Evolutionary conservation across 352 stramenopile species (phyloP), one percentile per base, ranked within the genome.

Genomic region (Plasmopara muralis): DNA sequence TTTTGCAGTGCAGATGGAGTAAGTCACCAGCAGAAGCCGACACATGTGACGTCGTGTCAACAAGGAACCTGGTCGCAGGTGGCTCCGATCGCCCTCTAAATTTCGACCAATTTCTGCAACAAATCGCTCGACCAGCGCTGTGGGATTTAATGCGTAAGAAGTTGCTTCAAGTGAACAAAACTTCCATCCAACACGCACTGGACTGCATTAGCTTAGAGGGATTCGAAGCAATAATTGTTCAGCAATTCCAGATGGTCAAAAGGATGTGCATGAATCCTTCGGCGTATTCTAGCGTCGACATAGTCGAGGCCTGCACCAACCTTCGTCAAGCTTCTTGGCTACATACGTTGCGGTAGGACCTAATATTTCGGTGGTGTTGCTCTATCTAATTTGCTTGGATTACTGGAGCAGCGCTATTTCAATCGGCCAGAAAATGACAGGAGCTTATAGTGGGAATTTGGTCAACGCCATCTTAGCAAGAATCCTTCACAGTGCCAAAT

Each of bases 271-370:
- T 60, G 13, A 83, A 86, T 18, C 64, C 75, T 14, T 77, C 71
- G 6, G 66, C 46, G 9, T 52, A 64, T 9, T 61, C 70, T 40
- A 66, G 70, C 8, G 57, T 72, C 13, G 63, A 71, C n/a, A 77
- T 86, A 43, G 50, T 74, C 16, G 73, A 87, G 29, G 64, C 44
- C 8, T 90, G 79, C 43, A 34, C 50, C 7, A 83, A 63, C 44
- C 81, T 87, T 56, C 77, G 77, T 15, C 70, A 87, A 61, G 64
- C 62, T 29, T 39, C 60, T 14, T 90, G 75, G 74, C 54, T 90
- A 9, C 79, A 90, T 47, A 71, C 64, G 2, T 50, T 90, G 28
- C 70, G 70, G 79, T 90, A 72, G 25, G 54, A 34, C 9, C 4
- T 2, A 13, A 29, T 18, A 14, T 48, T 51, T 5, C 6, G 15